Evolutionary conservation across 805 yeast species (phyloP), one percentile per base, ranked within the genome.

Genomic region (Saccharomyces kudriavzevii): DNA sequence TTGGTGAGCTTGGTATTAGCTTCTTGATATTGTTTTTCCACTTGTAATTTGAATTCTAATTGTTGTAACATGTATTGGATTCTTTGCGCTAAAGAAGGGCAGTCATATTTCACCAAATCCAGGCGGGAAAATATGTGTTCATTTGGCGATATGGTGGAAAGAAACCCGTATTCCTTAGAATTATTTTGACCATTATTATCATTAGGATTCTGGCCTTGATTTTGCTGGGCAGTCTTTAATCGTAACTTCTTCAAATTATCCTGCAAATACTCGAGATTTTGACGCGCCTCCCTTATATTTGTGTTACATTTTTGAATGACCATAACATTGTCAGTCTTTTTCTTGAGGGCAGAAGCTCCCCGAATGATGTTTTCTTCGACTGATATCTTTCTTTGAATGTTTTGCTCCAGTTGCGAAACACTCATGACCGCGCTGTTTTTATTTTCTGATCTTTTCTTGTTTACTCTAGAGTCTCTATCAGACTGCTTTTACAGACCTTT

Each of bases 41-140:
- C 96, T 65, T 92, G 94, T 48, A 92, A 77, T 70, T 94, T 94
- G 70, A 92, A 90, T 67, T 91, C 96, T 55, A 94, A 77, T 70
- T 90, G 96, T 71, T 91, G 97, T 52, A 92, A 78, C 98, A 94
- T 91, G 62, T 88, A 84, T 70, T 89, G 97, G 64, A 94, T 94
- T 58, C 94, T 81, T 63, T 94, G 97, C 10, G 97, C 97, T 60
- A 94, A 74, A 0, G 96, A 88, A 0, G 97, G 97, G 61, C 96
- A 88, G 63, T 94, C 97, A 65, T 89, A 90, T 62, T 90, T 90
- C 66, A 89, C 78, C 53, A 94, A 76, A 68, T 94, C 99, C 59
- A 87, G 74, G 22, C 87, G 77, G 0, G 92, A 80, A 64, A 78
- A 87, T 4, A 61, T 63, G 25, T 66, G 63, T 47, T 71, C 76